Conservation (phyloP, 2,329 filamentous ascomycete species). For the Fusarium annulatum region DNA sequence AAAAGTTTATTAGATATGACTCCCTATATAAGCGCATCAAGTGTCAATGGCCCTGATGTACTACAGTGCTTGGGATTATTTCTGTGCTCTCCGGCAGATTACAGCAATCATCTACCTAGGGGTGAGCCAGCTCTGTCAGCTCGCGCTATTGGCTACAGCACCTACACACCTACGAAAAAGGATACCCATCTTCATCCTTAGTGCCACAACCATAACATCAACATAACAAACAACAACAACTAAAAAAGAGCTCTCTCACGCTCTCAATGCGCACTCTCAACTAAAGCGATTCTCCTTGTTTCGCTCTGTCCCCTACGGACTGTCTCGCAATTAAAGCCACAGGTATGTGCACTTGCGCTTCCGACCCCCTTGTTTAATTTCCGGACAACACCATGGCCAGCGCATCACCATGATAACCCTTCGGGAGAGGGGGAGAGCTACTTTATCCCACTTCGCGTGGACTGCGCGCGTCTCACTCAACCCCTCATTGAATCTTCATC, state of each 20-base stretch:
- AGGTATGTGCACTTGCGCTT: slow-evolving; percentile 30
- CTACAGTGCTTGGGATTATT: neutral
- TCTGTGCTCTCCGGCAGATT: neutral
- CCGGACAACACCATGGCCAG: slow-evolving; percentile 30
- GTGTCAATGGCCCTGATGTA: neutral
- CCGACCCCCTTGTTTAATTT: slow-evolving; percentile 13
- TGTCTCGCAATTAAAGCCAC: slow-evolving; percentile 24
- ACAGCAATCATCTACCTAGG: neutral
- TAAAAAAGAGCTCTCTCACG: slow-evolving; percentile 7
- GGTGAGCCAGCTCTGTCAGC: neutral
- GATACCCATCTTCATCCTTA: slow-evolving; percentile 1
- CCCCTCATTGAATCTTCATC: slow-evolving; percentile 6
- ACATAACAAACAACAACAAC: slow-evolving; percentile 25
- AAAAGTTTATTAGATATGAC: too few relatives aligned
- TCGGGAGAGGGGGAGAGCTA: slow-evolving; percentile 17
- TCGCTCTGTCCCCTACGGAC: slow-evolving; percentile 33
- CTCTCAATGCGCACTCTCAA: slow-evolving; percentile 41
- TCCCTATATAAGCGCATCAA: neutral
- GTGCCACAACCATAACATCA: slow-evolving; percentile 34
- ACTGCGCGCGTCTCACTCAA: slow-evolving; percentile 15
- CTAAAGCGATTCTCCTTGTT: slow-evolving; percentile 15
- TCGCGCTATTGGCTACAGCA: neutral
- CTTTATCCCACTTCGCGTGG: slow-evolving; percentile 31
- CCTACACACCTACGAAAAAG: neutral
- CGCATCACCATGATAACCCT: slow-evolving; percentile 30